A percentile compares a stretch with the other conserved stretches of the same genome.
phyloP scores from a whole-genome alignment of 495 filamentous ascomycete species.

The Parathielavia appendiculata region DNA sequence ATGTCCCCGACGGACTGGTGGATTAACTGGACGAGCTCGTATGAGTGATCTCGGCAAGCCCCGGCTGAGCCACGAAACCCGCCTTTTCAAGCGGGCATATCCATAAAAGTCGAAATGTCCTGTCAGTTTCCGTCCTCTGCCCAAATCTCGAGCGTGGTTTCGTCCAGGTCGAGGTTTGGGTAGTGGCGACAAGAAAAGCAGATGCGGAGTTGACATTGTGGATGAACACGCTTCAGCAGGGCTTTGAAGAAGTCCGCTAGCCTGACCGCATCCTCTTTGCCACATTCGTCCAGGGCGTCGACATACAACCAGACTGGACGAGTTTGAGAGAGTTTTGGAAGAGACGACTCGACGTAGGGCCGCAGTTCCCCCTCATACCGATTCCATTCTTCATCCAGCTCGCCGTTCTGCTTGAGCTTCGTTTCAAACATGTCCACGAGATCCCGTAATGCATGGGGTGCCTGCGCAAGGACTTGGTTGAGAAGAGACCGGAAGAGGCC shows the following conservation, averaged over 20 bases:
- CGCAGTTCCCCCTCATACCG: slow-evolving; percentile 29
- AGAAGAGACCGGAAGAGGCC: slow-evolving; percentile 37
- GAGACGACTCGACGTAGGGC: slow-evolving; percentile 13
- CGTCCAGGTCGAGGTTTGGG: slow-evolving; percentile 27
- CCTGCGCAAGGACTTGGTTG: slow-evolving; percentile 30
- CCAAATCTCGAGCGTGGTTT: slow-evolving; percentile 22
- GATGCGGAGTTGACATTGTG: slow-evolving; percentile 22
- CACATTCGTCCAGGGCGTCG: slow-evolving; percentile 36
- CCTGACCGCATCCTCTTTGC: slow-evolving; percentile 24
- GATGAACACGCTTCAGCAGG: slow-evolving; percentile 9
- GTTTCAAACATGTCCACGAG: slow-evolving; percentile 19
- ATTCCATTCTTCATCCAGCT: slow-evolving; percentile 20
- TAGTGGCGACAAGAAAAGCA: slow-evolving; percentile 40
- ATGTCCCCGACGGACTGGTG: slow-evolving; percentile 42
- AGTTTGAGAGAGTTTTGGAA: slow-evolving; percentile 10
- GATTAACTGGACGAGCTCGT: slow-evolving; percentile 35
- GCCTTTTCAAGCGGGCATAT: slow-evolving; percentile 24
- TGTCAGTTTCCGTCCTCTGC: slow-evolving; percentile 27
- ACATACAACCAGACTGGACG: slow-evolving; percentile 27
- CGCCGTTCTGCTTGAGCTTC: slow-evolving; percentile 19
- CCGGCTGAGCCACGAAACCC: slow-evolving; percentile 30
- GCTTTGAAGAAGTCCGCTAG: slow-evolving; percentile 24
- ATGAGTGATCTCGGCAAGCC: slow-evolving; percentile 34
- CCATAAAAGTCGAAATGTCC: slow-evolving; percentile 33
- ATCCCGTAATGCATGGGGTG: slow-evolving; percentile 15